phyloP scores from a whole-genome alignment of 2,329 filamentous ascomycete species.

The Proliferodiscus dingleyae region DNA sequence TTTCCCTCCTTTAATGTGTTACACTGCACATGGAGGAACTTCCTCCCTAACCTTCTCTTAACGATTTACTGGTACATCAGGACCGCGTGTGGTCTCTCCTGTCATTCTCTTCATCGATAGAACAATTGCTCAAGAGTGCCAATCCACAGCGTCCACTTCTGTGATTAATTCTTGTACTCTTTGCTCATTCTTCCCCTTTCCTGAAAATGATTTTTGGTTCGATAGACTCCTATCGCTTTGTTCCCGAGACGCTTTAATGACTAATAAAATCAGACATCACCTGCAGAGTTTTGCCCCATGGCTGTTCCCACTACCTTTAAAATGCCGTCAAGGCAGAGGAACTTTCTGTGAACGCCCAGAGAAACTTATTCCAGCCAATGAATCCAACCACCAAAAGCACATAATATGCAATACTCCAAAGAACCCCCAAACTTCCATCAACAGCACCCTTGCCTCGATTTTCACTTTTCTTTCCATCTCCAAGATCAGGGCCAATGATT shows the following conservation, averaged over 20 bases:
- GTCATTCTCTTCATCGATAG: too few species aligned
- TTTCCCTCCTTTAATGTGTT: too few species aligned
- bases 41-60: too few species aligned
- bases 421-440: slow-evolving; percentile 35
- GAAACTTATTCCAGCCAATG: slow-evolving; percentile 60
- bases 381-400: slow-evolving; percentile 67
- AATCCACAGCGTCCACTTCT: too few species aligned
- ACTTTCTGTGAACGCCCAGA: slow-evolving; percentile 71
- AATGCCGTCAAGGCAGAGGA: slow-evolving; percentile 41
- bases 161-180: too few species aligned
- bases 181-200: too few species aligned
- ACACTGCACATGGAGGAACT: too few species aligned
- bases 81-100: too few species aligned
- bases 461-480: slow-evolving; percentile 37
- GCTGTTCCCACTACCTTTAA: slow-evolving; percentile 3
- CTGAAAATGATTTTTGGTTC: neutral
- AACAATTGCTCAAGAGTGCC: too few species aligned
- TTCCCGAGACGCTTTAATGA: neutral
- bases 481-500: slow-evolving; percentile 22
- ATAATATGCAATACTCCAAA: slow-evolving; percentile 79
- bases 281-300: too few species aligned
- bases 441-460: slow-evolving; percentile 24
- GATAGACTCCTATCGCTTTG: neutral
- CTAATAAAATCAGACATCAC: too few species aligned
- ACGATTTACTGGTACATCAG: too few species aligned